Evolutionary conservation across 495 filamentous ascomycete species (phyloP).

Genomic region (Penicillium subrubescens): DNA sequence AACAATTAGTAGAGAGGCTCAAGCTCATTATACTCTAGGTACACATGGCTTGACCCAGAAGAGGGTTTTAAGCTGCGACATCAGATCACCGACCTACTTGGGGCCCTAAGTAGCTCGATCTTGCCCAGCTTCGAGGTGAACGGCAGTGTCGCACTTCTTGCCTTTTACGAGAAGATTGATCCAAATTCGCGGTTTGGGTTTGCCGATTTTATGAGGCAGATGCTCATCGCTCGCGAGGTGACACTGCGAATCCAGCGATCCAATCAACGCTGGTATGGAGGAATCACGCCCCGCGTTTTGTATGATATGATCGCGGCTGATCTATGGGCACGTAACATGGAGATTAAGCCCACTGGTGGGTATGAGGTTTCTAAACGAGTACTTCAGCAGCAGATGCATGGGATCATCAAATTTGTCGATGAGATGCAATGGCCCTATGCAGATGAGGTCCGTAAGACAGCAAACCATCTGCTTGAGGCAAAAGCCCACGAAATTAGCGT

Average conservation of each 20-base stretch:
- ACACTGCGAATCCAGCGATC: background rate
- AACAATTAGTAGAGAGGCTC: background rate
- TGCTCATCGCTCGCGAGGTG: background rate
- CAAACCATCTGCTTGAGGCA: background rate
- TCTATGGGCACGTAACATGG: background rate
- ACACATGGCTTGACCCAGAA: slow-evolving; percentile 3
- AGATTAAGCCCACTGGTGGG: background rate
- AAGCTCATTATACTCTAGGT: background rate
- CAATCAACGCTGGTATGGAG: background rate
- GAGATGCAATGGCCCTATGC: slow-evolving; percentile 10
- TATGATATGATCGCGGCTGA: slow-evolving; percentile 1
- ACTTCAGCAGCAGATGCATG: slow-evolving; percentile 6
- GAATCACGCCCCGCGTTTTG: background rate
- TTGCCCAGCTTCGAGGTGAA: background rate
- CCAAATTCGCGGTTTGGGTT: background rate
- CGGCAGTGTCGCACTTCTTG: background rate
- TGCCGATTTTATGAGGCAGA: background rate
- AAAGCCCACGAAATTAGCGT: background rate
- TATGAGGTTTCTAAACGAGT: background rate
- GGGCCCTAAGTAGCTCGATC: background rate
- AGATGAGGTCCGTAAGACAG: slow-evolving; percentile 3
- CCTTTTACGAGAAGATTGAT: background rate
- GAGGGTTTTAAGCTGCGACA: background rate
- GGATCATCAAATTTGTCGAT: slow-evolving; percentile 11
- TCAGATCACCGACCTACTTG: slow-evolving; percentile 7